A percentile compares a stretch with the other conserved stretches of the same genome.
Conservation (phyloP, 805 yeast genomes). For the Myxozyma geophila region DNA sequence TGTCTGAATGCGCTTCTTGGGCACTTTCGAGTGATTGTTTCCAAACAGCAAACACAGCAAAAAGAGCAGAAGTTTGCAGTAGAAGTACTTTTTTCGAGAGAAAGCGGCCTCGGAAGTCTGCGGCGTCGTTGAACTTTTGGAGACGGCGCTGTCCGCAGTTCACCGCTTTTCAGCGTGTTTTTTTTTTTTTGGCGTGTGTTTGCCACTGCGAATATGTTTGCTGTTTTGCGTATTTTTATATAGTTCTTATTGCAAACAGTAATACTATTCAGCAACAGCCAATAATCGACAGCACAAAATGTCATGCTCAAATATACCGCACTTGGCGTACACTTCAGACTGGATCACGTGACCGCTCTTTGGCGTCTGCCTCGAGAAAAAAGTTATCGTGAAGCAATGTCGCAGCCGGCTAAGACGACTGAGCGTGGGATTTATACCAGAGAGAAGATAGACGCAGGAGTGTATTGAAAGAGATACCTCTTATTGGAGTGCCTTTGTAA, state of each 20-base stretch:
- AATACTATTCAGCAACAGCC: too few species aligned
- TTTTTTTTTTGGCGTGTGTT: too few species aligned
- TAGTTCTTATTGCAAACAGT: too few species aligned
- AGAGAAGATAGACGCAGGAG: neutral
- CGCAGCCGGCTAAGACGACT: neutral
- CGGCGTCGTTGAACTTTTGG: neutral
- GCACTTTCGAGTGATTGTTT: too few species aligned
- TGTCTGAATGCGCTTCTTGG: neutral
- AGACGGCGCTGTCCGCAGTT: neutral
- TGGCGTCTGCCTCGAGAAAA: neutral
- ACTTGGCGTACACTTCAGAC: neutral
- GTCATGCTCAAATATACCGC: neutral
- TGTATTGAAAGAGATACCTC: too few species aligned
- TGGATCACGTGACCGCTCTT: neutral
- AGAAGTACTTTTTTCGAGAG: neutral
- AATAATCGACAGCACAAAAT: too few species aligned
- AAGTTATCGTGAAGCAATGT: neutral
- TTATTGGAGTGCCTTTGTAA: neutral
- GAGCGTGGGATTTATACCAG: neutral
- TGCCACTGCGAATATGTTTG: too few species aligned
- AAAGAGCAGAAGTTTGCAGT: neutral
- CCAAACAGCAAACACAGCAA: neutral
- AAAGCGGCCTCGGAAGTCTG: neutral
- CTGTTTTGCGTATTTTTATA: too few species aligned
- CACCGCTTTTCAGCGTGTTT: neutral